Evolutionary conservation across 768 basidiomycete species (phyloP), one percentile per base, ranked within the genome.

Genomic region (Rhizopogon vinicolor): DNA sequence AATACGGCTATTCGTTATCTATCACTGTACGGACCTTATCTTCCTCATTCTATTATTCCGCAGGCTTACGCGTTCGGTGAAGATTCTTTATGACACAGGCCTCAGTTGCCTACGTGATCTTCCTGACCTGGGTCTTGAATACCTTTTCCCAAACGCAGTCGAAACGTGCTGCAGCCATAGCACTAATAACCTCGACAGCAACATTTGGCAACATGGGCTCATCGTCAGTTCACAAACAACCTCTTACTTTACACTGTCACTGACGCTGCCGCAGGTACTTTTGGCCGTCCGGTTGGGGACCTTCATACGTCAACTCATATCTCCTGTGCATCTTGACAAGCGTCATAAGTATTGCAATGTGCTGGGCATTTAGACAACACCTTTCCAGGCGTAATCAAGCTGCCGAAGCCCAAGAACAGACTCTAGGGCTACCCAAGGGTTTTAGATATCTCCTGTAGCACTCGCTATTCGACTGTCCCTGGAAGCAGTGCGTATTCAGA

Each of bases 141-240:
- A 75, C 77, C 10, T 75, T 95, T 69, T 84, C 89, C 18, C 81
- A 85, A 16, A 84, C 92, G 25, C 83, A 90, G 3, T 81, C 86
- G 18, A 93, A 93, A 69, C 84, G 92, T 6, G 89, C 91, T 8
- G 86, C 92, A n/a, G 86, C 85, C 16, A 75, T 95, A 41, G 92
- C 91, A 1, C 69, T 89, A 53, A 81, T 92, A 63, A 92, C 91
- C 67, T 82, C 86, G 33, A 81, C 90, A 63, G 86, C 85, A 12
- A 85, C 90, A 62, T 76, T 89, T 6, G 92, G 92, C 0, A 94
- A 93, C 71, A 76, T 95, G 33, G 73, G 83, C 41, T 89, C 91
- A 58, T 84, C 89, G 75, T 93, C 73, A 73, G 83, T 82, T 28
- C 60, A 56, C 37, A 2, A 33, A 4, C 53, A 12, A 16, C 28